A percentile compares a stretch with the other conserved stretches of the same genome.
Evolutionary conservation across 75 land plant genomes (phyloP).

Genomic region (Azolla pinnata): DNA sequence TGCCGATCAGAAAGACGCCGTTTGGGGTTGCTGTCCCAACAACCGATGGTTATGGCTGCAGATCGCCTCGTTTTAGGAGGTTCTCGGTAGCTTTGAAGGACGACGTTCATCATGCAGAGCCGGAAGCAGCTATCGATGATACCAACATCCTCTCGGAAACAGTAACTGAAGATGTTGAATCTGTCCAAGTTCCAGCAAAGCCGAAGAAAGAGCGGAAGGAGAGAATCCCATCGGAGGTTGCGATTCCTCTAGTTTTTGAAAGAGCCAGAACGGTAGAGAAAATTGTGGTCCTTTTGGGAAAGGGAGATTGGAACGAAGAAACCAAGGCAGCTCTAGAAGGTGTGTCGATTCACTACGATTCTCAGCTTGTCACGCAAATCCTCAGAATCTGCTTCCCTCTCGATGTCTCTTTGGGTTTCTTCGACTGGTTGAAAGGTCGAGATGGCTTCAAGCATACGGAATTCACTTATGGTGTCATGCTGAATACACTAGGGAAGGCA

Average conservation of each 20-base stretch:
- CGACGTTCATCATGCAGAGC: too few species aligned
- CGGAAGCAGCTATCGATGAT: too few species aligned
- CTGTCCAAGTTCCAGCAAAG: neutral
- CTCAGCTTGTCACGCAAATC: neutral
- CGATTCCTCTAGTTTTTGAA: neutral
- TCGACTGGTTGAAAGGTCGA: conserved; percentile 15
- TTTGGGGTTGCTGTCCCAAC: too few species aligned
- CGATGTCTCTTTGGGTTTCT: conserved; percentile 17
- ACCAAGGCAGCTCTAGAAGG: neutral
- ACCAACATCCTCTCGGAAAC: too few species aligned
- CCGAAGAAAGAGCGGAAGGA: conserved; percentile 5
- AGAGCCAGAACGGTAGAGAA: neutral
- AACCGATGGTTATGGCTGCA: too few species aligned
- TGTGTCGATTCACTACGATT: neutral
- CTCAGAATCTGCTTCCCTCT: neutral
- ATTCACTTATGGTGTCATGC: neutral
- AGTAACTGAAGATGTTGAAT: neutral
- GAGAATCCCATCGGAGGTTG: neutral
- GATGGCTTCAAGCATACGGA: conserved; percentile 9
- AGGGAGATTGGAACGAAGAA: neutral
- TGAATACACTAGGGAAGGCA: neutral
- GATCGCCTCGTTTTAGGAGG: too few species aligned
- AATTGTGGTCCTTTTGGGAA: neutral
- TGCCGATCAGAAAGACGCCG: too few species aligned
- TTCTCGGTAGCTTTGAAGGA: too few species aligned